These are phyloP conservation scores for Termitomyces sp. DNA, from an alignment of 768 basidiomycete species.

Conservation along the genomic window DNA sequence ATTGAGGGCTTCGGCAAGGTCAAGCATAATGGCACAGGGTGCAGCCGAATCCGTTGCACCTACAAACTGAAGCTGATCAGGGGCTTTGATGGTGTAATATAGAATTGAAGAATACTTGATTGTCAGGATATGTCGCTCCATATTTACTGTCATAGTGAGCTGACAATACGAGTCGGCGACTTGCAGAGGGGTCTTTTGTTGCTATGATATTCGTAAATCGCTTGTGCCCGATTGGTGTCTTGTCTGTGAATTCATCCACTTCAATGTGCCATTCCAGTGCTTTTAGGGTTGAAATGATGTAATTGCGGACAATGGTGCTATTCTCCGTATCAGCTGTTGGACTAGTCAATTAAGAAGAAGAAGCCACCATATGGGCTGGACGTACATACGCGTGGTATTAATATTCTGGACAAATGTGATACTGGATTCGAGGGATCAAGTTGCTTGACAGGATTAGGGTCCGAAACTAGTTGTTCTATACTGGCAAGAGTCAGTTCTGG, in stretches of 20 bases:
- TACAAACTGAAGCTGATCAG: slow-evolving; percentile 61
- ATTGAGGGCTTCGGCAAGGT: slow-evolving; percentile 81
- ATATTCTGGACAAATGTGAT: slow-evolving; percentile 76
- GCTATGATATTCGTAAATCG: slow-evolving; percentile 89
- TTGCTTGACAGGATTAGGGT: slow-evolving; percentile 61
- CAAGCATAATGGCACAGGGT: slow-evolving; percentile 90
- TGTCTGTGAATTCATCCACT: slow-evolving; percentile 70
- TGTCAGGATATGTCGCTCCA: slow-evolving; percentile 61
- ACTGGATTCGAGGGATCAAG: slow-evolving; percentile 58
- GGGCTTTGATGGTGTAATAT: neutral
- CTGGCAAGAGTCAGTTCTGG: slow-evolving; percentile 43
- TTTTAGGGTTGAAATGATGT: slow-evolving; percentile 70
- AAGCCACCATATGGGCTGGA: slow-evolving; percentile 12
- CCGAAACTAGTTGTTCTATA: slow-evolving; percentile 42
- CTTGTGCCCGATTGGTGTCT: slow-evolving; percentile 78
- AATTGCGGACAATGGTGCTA: slow-evolving; percentile 76
- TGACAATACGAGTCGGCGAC: slow-evolving; percentile 76
- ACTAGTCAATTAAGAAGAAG: slow-evolving; percentile 1
- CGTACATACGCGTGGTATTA: slow-evolving; percentile 81
- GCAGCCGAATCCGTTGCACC: slow-evolving; percentile 98
- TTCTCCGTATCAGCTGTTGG: slow-evolving; percentile 62
- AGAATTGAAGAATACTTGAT: slow-evolving; percentile 49
- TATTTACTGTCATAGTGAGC: slow-evolving; percentile 96
- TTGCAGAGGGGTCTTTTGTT: slow-evolving; percentile 86
- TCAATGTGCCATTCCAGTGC: slow-evolving; percentile 84